Percentiles rank a stretch among this genome's conserved stretches.
Evolutionary conservation across 495 filamentous ascomycete genomes (phyloP).

Genomic region (Penicillium robsamsonii): DNA sequence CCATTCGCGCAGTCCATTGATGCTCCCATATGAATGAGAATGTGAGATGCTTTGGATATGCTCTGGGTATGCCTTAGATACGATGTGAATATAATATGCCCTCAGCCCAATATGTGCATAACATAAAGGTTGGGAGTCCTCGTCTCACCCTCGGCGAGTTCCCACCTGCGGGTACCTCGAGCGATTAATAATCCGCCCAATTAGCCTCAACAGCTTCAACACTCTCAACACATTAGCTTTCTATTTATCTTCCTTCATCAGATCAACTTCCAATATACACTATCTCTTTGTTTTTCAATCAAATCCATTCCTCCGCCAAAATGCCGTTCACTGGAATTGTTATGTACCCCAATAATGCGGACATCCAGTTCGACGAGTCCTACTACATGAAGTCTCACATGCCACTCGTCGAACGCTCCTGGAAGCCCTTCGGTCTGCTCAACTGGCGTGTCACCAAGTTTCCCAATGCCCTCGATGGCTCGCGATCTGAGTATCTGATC

Average conservation of each 20-base stretch:
- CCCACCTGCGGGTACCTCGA: no score
- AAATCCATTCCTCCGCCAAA: neutral
- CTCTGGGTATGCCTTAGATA: no score
- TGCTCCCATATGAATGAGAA: no score
- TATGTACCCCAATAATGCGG: conserved; percentile 27
- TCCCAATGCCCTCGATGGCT: conserved; percentile 16
- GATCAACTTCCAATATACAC: neutral
- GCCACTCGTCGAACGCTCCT: conserved; percentile 24
- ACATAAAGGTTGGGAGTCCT: no score
- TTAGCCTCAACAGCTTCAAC: neutral
- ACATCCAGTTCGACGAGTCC: conserved; percentile 23
- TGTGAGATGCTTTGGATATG: no score
- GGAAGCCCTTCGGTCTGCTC: conserved; percentile 21
- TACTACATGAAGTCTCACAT: conserved; percentile 31
- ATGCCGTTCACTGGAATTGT: conserved; percentile 24
- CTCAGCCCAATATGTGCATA: no score
- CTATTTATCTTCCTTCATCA: neutral
- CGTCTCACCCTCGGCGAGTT: neutral
- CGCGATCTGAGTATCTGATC: conserved; percentile 20
- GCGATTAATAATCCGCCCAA: neutral
- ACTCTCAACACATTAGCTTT: neutral
- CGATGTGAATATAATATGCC: no score
- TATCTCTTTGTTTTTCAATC: neutral
- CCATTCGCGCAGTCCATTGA: neutral
- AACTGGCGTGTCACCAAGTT: conserved; percentile 26